Base-by-base conservation (phyloP, 768 basidiomycete species). In the Leccinum boreale region DNA sequence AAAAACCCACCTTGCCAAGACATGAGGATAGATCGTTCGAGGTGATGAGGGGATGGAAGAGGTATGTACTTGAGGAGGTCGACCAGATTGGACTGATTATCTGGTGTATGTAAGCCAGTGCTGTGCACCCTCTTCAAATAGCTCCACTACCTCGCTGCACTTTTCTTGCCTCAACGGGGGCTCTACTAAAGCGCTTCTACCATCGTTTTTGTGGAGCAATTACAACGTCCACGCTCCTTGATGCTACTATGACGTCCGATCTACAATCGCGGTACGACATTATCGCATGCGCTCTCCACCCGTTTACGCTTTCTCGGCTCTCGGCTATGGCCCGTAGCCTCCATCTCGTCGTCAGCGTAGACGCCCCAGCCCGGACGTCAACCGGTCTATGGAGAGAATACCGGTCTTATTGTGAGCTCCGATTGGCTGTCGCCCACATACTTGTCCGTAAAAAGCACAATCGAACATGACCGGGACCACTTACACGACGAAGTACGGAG, bases 1-100 rank as follows among this genome's bases (percentile, higher is more conserved):
- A 23, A 28, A 6, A 46, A 90, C 87, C 35, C 59, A 90, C 87
- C 62, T 85, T 88, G 85, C 86, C 87, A 89, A 67, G 86, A 87
- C 88, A 89, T 88, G 48, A 53, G 29, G 35, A 44, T 28, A 15
- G 55, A 57, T 67, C 48, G 61, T 53, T 50, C 52, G 51, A 47
- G 52, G 42, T 35, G 51, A 56, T 44, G 56, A 53, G 23, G 48
- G 46, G 58, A 61, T 47, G 49, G 50, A 53, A 14, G 49, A 50
- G 29, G 47, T 35, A 15, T 35, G 35, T 24, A 23, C 45, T 24
- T 24, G 42, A 44, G n/a, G 42, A 44, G 42, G 42, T 46, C 45
- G 45, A 46, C 5, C 23, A 21, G 2, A 68, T 70, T 73, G 59
- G 60, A 58, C 66, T 63, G 67, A 69, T 71, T 73, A 71, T 68